Base-by-base conservation (phyloP, 192 early-diverging fungal genomes). In the Podila verticillata region DNA sequence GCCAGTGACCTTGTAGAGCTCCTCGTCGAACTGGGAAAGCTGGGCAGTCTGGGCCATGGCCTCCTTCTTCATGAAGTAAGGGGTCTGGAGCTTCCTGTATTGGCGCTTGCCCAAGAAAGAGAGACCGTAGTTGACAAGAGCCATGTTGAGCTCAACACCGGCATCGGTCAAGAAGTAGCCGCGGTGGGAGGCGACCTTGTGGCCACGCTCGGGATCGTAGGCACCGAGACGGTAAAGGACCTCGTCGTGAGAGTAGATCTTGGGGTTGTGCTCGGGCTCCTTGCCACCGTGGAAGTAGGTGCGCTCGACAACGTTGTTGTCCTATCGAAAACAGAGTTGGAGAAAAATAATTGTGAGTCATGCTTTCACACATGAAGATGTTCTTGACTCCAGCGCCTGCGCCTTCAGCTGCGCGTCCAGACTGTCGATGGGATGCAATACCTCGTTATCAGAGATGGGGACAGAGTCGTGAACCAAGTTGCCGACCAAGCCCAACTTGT, bases 11-110 rank as follows among this genome's bases (percentile, higher is more conserved):
- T 96, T 98, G 92, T 99, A 99, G 65, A 99, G 88, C 68, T 97
- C 98, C 84, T 99, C 98, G 72, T 99, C 97, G 82, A 97, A 99
- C 86, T 99, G 94, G 48, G 91, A 91, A 57, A 99, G 89, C 84
- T 99, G 98, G 7, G 98, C 98, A 7, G 98, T 99, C 89, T 97
- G 96, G 39, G 96, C 95, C 98, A 99, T 99, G 34, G 95, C 88
- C 30, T 96, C 95, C 85, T 91, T 92, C 59, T 93, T 93, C 98
- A 99, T 99, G 74, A 99, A 99, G 89, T 94, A 99, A 35, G 98
- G 98, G 7, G 98, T 99, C 85, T 94, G 93, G 22, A 99, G 89
- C 89, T 98, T 98, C 63, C 89, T 96, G 82, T 95, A 98, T 19
- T 90, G 91, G 51, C 87, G 84, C 66, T 86, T 89, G 57, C 87